These are phyloP conservation scores for Stentor coeruleus DNA, from an alignment of 73 alveolate species.

Conservation along the genomic window DNA sequence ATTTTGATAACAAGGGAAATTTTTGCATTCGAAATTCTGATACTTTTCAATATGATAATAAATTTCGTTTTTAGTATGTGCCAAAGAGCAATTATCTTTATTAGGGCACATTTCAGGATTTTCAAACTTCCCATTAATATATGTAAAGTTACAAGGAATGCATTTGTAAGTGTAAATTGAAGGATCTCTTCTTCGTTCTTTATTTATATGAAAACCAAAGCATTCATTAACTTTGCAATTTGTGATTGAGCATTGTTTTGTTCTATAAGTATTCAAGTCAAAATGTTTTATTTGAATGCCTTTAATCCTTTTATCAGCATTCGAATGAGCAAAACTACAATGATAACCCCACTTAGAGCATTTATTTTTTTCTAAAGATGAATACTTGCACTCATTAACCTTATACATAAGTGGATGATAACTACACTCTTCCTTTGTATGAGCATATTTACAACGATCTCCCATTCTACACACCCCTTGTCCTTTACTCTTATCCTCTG, in stretches of 20 bases:
- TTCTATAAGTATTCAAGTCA: background rate
- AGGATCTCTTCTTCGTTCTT: background rate
- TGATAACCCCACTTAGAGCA: background rate
- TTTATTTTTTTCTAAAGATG: background rate
- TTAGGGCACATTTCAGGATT: background rate
- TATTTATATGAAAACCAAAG: background rate
- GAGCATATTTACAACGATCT: conserved; percentile 3
- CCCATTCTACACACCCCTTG: conserved; percentile 22
- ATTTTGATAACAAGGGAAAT: background rate
- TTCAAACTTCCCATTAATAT: background rate
- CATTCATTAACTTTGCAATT: background rate
- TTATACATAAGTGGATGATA: conserved; percentile 17
- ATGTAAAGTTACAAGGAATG: conserved; percentile 1
- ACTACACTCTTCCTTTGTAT: background rate
- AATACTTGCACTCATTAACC: background rate
- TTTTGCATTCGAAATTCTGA: background rate
- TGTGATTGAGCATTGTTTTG: background rate
- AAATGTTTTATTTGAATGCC: background rate
- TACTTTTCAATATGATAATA: background rate
- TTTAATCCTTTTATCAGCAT: background rate
- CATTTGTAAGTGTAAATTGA: background rate
- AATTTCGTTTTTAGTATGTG: conserved; percentile 14
- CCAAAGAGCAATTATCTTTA: background rate
- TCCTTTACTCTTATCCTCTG: no score
- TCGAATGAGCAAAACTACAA: background rate